Percentiles rank a stretch among this genome's conserved stretches.
phyloP scores from a whole-genome alignment of 2,329 filamentous ascomycete species.

The Pseudogymnoascus sp. region DNA sequence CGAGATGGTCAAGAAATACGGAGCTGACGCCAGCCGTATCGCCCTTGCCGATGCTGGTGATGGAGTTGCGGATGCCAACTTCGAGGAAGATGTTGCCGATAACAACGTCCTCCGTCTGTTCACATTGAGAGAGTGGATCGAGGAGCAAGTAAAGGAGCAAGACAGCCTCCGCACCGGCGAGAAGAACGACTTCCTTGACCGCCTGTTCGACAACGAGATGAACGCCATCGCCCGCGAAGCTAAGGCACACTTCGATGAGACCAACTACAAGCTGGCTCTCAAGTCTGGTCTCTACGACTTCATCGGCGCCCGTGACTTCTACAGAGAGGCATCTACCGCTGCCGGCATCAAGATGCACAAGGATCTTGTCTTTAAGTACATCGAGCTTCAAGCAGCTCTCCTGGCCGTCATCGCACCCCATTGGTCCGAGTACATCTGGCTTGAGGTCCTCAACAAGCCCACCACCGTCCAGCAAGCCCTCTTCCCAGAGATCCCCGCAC shows the following conservation, averaged over 20 bases:
- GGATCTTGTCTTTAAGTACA: constrained; percentile 69
- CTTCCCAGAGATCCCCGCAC: constrained; percentile 62
- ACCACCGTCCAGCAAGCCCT: constrained; percentile 69
- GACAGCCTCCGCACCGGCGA: constrained; percentile 66
- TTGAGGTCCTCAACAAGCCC: constrained; percentile 74
- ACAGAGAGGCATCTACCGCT: constrained; percentile 72
- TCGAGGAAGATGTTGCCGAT: constrained; percentile 91
- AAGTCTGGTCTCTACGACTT: constrained; percentile 87
- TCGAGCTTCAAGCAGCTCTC: constrained; percentile 78
- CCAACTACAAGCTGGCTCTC: constrained; percentile 78
- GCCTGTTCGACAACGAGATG: constrained; percentile 88
- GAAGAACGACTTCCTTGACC: constrained; percentile 72
- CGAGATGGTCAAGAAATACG: constrained; percentile 83
- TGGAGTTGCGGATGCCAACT: constrained; percentile 91
- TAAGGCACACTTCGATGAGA: constrained; percentile 67
- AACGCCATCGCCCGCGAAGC: constrained; percentile 75
- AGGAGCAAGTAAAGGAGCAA: constrained; percentile 70
- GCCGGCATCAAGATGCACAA: constrained; percentile 81
- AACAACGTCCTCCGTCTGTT: constrained; percentile 81
- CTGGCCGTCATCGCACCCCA: constrained; percentile 82
- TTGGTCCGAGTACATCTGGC: constrained; percentile 91
- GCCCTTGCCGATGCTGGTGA: constrained; percentile 92
- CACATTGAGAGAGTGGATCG: constrained; percentile 80
- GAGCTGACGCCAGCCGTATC: constrained; percentile 84
- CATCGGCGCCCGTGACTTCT: constrained; percentile 78